Conservation (phyloP, 2,329 filamentous ascomycete species). For the Cordyceps cateniannulata region DNA sequence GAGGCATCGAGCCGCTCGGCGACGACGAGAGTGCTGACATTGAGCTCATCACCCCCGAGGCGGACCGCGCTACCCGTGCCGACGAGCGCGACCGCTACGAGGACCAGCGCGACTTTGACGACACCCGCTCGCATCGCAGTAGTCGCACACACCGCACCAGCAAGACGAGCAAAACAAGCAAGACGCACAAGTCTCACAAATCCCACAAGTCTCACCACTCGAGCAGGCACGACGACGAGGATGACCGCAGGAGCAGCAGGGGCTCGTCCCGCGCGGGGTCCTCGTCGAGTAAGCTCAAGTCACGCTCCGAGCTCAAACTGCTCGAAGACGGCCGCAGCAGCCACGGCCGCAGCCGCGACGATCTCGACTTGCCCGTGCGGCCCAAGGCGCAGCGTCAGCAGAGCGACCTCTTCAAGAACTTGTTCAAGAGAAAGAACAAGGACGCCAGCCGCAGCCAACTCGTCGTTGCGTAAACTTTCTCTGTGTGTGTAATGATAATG, state of each 20-base stretch:
- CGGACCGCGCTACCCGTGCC: conserved; percentile 38
- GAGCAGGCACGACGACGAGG: conserved; percentile 17
- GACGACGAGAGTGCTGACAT: conserved; percentile 43
- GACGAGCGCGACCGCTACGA: conserved; percentile 26
- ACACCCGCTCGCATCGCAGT: conserved; percentile 16
- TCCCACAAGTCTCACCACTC: conserved; percentile 22
- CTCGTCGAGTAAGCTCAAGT: conserved; percentile 23
- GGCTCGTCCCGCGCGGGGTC: conserved; percentile 9
- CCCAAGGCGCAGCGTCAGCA: conserved; percentile 41
- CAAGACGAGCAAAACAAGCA: conserved; percentile 23
- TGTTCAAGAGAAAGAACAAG: conserved; percentile 51
- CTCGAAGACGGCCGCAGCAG: conserved; percentile 29
- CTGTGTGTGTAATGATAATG: conserved; percentile 1
- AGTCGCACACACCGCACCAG: conserved; percentile 22
- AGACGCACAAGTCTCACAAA: conserved; percentile 25
- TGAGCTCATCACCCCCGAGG: conserved; percentile 52
- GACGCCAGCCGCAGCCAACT: conserved; percentile 30
- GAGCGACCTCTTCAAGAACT: conserved; percentile 49
- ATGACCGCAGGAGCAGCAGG: conserved; percentile 19
- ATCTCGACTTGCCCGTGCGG: conserved; percentile 34
- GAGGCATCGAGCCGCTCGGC: conserved; percentile 45
- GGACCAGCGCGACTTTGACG: conserved; percentile 24
- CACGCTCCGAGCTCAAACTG: conserved; percentile 26
- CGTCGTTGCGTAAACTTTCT: conserved; percentile 23
- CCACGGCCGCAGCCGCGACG: conserved; percentile 24